These are phyloP conservation scores for Brettanomyces sp. DNA, from an alignment of 805 yeast genomes.

Conservation along the genomic window DNA sequence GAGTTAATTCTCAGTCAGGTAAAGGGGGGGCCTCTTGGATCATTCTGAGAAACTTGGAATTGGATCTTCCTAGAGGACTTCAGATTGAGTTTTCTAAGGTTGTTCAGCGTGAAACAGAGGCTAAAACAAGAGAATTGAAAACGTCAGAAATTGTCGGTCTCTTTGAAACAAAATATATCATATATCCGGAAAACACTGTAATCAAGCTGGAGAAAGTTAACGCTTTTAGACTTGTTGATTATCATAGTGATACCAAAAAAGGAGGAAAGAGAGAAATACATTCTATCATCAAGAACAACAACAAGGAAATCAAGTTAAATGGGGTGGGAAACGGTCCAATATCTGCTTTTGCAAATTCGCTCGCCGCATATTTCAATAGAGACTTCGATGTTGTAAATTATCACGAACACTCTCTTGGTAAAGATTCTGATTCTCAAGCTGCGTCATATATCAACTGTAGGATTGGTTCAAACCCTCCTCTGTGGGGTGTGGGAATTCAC, in stretches of 20 bases:
- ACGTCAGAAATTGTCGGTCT: conserved; percentile 54
- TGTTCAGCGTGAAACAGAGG: conserved; percentile 64
- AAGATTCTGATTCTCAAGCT: conserved; percentile 62
- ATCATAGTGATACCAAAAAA: conserved; percentile 18
- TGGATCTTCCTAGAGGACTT: conserved; percentile 73
- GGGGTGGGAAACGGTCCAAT: conserved; percentile 82
- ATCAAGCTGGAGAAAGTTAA: conserved; percentile 9
- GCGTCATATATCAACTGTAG: conserved; percentile 49
- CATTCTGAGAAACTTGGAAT: conserved; percentile 62
- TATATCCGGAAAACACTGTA: conserved; percentile 15
- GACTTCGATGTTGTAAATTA: conserved; percentile 57
- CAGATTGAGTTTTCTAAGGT: conserved; percentile 67
- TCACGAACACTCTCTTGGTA: conserved; percentile 74
- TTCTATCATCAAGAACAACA: conserved; percentile 39
- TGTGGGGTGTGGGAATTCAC: conserved; percentile 52
- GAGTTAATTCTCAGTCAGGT: conserved; percentile 83
- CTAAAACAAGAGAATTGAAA: conserved; percentile 61
- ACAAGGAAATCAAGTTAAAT: conserved; percentile 21
- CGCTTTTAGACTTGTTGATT: conserved; percentile 18
- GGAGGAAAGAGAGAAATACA: conserved; percentile 35
- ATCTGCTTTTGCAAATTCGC: conserved; percentile 62
- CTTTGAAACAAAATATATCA: conserved; percentile 51
- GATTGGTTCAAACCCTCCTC: conserved; percentile 4
- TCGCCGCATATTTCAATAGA: conserved; percentile 37
- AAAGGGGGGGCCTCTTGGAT: conserved; percentile 91